Percentiles rank a stretch among this genome's conserved stretches.
Conservation (phyloP, 805 yeast genomes). For the Ogataea nonfermentans region DNA sequence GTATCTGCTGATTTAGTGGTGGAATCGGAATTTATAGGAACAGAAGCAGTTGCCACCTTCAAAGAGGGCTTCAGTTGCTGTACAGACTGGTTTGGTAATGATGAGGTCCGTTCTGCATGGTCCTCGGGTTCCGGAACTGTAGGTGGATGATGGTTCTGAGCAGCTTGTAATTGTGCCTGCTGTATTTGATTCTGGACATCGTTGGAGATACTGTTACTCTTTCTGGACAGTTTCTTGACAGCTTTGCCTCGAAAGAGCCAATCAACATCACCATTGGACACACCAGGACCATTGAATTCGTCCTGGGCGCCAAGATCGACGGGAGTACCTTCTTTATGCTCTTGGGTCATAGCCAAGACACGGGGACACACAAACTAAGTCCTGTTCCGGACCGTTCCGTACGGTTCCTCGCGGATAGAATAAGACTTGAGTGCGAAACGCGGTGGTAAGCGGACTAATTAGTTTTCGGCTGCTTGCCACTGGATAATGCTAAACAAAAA, state of each 20-base stretch:
- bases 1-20: not conserved
- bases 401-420: conserved; percentile 1
- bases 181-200: conserved; percentile 33
- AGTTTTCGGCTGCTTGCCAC: conserved; percentile 9
- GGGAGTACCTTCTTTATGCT: conserved; percentile 2
- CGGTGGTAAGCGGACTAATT: not conserved
- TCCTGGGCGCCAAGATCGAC: conserved; percentile 9
- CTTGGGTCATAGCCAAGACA: conserved; percentile 9
- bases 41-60: not conserved
- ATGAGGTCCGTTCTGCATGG: not conserved
- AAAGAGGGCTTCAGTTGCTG: conserved; percentile 10
- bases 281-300: conserved; percentile 43
- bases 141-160: conserved; percentile 12
- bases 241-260: conserved; percentile 84
- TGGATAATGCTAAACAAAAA: conserved; percentile 1
- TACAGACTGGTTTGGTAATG: not conserved
- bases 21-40: not conserved
- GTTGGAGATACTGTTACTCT: conserved; percentile 30
- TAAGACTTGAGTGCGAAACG: not conserved
- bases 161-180: conserved; percentile 30
- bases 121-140: conserved; percentile 1
- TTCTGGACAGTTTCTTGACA: conserved; percentile 49
- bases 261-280: conserved; percentile 74
- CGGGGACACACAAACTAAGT: not conserved
- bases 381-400: not conserved